phyloP scores from a whole-genome alignment of 2,329 filamentous ascomycete species.

The Epicoccum nigrum region DNA sequence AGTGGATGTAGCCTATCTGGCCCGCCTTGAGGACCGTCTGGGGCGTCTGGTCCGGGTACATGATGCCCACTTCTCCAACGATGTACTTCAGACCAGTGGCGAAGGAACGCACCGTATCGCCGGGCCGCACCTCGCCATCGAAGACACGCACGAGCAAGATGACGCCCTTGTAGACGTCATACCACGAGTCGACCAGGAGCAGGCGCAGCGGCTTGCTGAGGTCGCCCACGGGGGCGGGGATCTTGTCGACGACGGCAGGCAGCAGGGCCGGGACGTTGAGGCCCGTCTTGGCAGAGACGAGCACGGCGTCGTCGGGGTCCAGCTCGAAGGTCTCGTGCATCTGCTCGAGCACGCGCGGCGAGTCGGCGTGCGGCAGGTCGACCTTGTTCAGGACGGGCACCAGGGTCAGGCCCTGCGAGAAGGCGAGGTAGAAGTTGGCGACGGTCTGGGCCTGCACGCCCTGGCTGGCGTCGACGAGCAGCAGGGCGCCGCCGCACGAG shows the following conservation, averaged over 20 bases:
- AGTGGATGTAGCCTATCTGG: constrained; percentile 94
- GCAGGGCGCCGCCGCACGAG: constrained; percentile 85
- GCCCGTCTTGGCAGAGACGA: constrained; percentile 94
- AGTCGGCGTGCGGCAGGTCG: constrained; percentile 86
- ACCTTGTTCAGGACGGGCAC: constrained; percentile 97
- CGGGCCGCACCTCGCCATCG: constrained; percentile 80
- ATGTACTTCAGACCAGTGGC: constrained; percentile 89
- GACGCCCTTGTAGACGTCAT: constrained; percentile 93
- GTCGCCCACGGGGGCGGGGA: constrained; percentile 81
- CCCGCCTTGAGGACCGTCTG: constrained; percentile 83
- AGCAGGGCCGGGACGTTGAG: constrained; percentile 83
- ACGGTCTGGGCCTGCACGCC: constrained; percentile 98
- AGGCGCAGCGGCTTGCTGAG: constrained; percentile 75
- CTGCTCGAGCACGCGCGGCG: constrained; percentile 84
- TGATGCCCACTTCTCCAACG: constrained; percentile 95
- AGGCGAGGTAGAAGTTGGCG: constrained; percentile 97
- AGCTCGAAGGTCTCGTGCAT: constrained; percentile 87
- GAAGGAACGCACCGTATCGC: constrained; percentile 85
- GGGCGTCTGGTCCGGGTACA: constrained; percentile 86
- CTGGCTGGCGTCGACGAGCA: constrained; percentile 95
- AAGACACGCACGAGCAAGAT: constrained; percentile 90
- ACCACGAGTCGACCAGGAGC: constrained; percentile 96
- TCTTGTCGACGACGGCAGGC: constrained; percentile 81
- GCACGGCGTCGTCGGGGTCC: constrained; percentile 72
- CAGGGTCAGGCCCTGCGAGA: constrained; percentile 84